phyloP scores from a whole-genome alignment of 768 basidiomycete genomes.

The Tephrocybe rancida region DNA sequence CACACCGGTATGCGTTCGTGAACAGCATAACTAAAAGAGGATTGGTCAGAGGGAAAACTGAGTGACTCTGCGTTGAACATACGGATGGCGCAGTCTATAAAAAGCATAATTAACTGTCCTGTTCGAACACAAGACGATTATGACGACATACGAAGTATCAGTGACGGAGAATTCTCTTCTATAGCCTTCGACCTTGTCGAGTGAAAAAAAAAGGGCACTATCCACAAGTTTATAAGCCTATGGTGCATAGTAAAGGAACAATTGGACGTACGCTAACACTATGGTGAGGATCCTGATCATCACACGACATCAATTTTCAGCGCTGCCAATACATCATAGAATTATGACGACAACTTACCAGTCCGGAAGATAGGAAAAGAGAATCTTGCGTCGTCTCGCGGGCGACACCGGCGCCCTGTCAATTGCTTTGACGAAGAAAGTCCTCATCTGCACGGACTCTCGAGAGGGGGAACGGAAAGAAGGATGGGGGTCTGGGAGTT shows the following conservation, averaged over 20 bases:
- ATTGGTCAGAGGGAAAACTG: neutral
- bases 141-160: conserved; percentile 67
- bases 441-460: conserved; percentile 23
- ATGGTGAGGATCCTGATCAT: conserved; percentile 72
- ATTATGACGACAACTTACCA: conserved; percentile 50
- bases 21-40: conserved; percentile 55
- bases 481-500: conserved; percentile 20
- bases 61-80: conserved; percentile 18
- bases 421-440: conserved; percentile 25
- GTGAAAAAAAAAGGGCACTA: conserved; percentile 63
- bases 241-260: neutral
- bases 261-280: conserved; percentile 55
- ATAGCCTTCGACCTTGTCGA: conserved; percentile 72
- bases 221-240: neutral
- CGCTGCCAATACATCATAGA: neutral
- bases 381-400: conserved; percentile 40
- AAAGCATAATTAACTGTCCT: conserved; percentile 18
- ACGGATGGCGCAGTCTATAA: conserved; percentile 43
- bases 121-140: neutral
- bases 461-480: conserved; percentile 3
- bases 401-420: conserved; percentile 28
- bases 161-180: conserved; percentile 75
- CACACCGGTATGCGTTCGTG: conserved; percentile 81
- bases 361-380: conserved; percentile 73
- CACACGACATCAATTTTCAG: neutral